phyloP scores from a whole-genome alignment of 129 eudicot species.

The Ambrosia trifida region DNA sequence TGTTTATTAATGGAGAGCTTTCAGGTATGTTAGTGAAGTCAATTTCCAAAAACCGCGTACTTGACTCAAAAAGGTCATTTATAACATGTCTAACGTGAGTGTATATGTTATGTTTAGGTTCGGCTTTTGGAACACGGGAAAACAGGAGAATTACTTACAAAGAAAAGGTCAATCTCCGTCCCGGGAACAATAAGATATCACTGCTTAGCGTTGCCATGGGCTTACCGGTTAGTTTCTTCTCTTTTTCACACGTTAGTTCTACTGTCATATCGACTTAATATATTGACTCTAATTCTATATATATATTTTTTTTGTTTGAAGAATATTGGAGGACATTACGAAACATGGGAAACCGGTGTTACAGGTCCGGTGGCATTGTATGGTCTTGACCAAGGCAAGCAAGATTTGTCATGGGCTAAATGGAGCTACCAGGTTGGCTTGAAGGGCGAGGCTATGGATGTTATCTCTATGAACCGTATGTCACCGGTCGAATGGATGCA shows the following conservation, averaged over 20 bases:
- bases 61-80: neutral
- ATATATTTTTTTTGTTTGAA: conserved; percentile 24
- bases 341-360: conserved; percentile 65
- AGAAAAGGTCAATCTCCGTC: conserved; percentile 59
- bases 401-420: conserved; percentile 61
- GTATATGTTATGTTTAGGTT: conserved; percentile 49
- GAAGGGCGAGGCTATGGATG: conserved; percentile 58
- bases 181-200: conserved; percentile 72
- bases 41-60: neutral
- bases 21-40: conserved; percentile 45
- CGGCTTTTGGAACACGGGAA: conserved; percentile 77
- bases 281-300: neutral
- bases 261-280: neutral
- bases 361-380: conserved; percentile 61
- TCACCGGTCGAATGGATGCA: conserved; percentile 59
- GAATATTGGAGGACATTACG: conserved; percentile 76
- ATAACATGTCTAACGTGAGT: neutral
- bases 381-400: conserved; percentile 65
- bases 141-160: conserved; percentile 58
- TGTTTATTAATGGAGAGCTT: conserved; percentile 75
- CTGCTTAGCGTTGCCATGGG: conserved; percentile 95
- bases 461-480: conserved; percentile 38
- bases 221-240: conserved; percentile 61
- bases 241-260: neutral
- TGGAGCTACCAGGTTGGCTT: conserved; percentile 79